Conservation (phyloP, 1,139 yeast species). For the Arxiozyma slooffiae region DNA sequence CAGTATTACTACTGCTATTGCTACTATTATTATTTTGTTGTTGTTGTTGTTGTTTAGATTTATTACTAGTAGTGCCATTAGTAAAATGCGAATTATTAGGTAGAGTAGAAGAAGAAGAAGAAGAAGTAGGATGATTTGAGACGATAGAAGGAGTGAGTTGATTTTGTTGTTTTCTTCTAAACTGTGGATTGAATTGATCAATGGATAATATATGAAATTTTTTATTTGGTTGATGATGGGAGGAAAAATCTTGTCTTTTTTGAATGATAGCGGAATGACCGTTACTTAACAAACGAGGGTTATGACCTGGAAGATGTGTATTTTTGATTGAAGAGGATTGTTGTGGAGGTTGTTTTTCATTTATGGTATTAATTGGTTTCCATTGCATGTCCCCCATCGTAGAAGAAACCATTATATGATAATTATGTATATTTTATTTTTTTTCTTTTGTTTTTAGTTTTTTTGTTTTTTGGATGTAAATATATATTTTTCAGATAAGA, state of each 20-base stretch:
- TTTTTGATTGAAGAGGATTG: not conserved
- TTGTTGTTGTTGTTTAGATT: not conserved
- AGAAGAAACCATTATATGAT: not conserved
- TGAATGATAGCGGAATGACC: not conserved
- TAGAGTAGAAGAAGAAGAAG: slow-evolving; percentile 42
- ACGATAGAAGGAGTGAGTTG: slow-evolving; percentile 49
- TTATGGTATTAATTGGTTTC: not conserved
- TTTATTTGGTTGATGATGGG: not conserved
- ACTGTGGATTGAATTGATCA: not conserved
- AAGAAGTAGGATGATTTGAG: slow-evolving; percentile 41
- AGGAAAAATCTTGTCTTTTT: not conserved
- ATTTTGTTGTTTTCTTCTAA: slow-evolving; percentile 31
- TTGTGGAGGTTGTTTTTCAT: not conserved
- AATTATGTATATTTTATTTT: not conserved
- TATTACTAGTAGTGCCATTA: not conserved
- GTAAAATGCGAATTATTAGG: not conserved
- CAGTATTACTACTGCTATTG: not conserved
- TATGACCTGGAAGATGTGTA: not conserved
- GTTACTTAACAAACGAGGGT: not conserved
- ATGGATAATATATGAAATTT: not conserved
- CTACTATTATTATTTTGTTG: not conserved
- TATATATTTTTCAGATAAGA: too few relatives aligned
- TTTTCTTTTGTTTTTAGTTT: not conserved
- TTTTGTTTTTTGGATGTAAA: too few relatives aligned
- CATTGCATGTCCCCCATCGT: not conserved